Base-by-base conservation (phyloP, 2,329 filamentous ascomycete species). In the Ophiocordyceps camponoti-leonardi region DNA sequence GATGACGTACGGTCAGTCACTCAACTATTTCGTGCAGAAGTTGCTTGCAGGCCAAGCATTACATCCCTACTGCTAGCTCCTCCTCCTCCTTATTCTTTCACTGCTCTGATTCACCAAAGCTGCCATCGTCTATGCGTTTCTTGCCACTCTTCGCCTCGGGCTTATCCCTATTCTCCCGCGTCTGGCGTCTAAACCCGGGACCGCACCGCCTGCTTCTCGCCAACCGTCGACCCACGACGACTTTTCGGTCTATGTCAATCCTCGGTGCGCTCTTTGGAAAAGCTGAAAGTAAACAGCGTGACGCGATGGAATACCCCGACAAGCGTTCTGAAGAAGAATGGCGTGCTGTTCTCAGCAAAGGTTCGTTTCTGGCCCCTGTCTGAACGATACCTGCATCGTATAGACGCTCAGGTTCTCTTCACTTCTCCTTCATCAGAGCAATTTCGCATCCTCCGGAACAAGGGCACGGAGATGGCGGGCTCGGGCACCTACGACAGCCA, bases 401-500 rank as follows among this genome's bases (percentile, higher is more conserved):
- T 19, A 41, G 18, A 12, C 1, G 20, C 23, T 14, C n/a, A 14
- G 23, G 40, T 16, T 42, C 23, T 3, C 4, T 30, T 18, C 20
- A 13, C 20, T 10, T 41, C 20, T 41, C 16, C 20, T 20, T 8
- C 16, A 37, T 12, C 55, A 94, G 90, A 95, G 58, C 92, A 98
- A 73, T 98, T 96, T 71, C 85, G 86, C 52, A 75, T 98, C 58
- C 78, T 98, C 46, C 83, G 92, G 51, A 69, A 93, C 61, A 90
- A 95, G 63, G 92, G 88, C 55, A 98, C 92, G 42, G 93, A 98
- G 61, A 65, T 76, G 2, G 77, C 90, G 16, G 80, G 77, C 53
- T 79, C 81, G 6, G 88, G 90, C 56, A 77, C 82, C 61, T 95
- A 83, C 61, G 82, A 98, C 68, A 86, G 90, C 62, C 87, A 95